These are phyloP conservation scores for Cutaneotrichosporon dermatis DNA, from an alignment of 1,284 basidiomycete genomes.

Conservation along the genomic window DNA sequence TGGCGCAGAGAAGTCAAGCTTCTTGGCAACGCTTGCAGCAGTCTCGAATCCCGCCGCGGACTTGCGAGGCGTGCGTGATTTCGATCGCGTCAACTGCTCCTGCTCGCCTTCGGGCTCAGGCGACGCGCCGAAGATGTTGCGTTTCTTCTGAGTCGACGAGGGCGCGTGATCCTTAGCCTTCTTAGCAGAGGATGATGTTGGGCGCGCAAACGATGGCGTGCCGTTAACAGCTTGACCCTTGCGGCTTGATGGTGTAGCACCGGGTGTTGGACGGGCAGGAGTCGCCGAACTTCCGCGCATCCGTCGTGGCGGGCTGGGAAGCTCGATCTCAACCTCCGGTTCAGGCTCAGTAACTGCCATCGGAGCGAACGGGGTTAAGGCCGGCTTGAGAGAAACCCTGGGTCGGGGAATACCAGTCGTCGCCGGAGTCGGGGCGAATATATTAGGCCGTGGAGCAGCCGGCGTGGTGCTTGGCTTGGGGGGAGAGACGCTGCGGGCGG, in stretches of 20 bases:
- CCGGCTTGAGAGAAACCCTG: neutral
- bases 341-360: neutral
- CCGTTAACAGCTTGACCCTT: neutral
- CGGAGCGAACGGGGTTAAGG: neutral
- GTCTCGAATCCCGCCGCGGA: slow-evolving; percentile 23
- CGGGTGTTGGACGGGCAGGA: slow-evolving; percentile 1
- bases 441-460: slow-evolving; percentile 7
- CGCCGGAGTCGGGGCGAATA: slow-evolving; percentile 5
- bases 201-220: slow-evolving; percentile 11
- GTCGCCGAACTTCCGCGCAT: slow-evolving; percentile 6
- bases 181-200: slow-evolving; percentile 10
- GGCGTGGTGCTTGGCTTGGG: slow-evolving; percentile 1
- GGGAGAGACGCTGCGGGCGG: neutral
- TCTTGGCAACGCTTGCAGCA: slow-evolving; percentile 14
- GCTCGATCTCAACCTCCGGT: neutral
- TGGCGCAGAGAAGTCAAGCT: slow-evolving; percentile 9
- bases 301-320: neutral
- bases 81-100: slow-evolving; percentile 20
- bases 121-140: slow-evolving; percentile 42
- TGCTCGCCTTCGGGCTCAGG: slow-evolving; percentile 15
- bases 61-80: slow-evolving; percentile 28
- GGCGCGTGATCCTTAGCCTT: neutral
- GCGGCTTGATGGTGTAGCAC: neutral
- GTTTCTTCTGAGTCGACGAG: slow-evolving; percentile 18
- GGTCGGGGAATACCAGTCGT: neutral